phyloP scores from a whole-genome alignment of 805 yeast species.

The Yarrowia sp. region DNA sequence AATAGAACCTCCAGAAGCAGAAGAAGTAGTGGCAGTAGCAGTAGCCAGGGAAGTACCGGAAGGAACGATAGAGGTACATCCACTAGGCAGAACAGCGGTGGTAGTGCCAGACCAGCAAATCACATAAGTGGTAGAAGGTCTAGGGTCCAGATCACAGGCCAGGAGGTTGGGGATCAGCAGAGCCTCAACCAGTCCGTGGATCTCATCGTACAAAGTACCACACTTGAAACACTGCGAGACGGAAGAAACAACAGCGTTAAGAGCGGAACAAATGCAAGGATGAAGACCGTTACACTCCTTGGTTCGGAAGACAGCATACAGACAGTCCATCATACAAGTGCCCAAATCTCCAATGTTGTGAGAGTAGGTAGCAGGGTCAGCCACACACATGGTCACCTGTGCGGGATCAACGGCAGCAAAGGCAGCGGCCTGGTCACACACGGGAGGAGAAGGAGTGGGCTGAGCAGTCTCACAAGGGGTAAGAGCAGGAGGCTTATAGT shows the following conservation, averaged over 20 bases:
- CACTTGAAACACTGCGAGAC: constrained; percentile 5
- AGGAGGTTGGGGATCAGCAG: constrained; percentile 12
- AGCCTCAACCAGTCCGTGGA: constrained; percentile 4
- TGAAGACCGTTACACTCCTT: constrained; percentile 11
- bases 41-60: constrained; percentile 5
- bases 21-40: background rate
- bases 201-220: constrained; percentile 9
- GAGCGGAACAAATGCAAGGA: constrained; percentile 5
- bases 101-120: background rate
- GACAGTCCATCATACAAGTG: constrained; percentile 3
- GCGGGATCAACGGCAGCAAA: constrained; percentile 30
- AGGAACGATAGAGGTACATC: constrained; percentile 16
- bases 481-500: background rate
- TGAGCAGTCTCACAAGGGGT: constrained; percentile 1
- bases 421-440: constrained; percentile 33
- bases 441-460: constrained; percentile 22
- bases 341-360: constrained; percentile 9
- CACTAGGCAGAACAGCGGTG: constrained; percentile 3
- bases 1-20: background rate
- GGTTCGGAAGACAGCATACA: constrained; percentile 7
- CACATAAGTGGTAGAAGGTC: constrained; percentile 16
- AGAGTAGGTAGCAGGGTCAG: constrained; percentile 20
- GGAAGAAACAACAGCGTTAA: background rate
- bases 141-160: constrained; percentile 5
- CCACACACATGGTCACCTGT: constrained; percentile 25